phyloP scores from a whole-genome alignment of 768 basidiomycete species.

The Pholiota microspora region DNA sequence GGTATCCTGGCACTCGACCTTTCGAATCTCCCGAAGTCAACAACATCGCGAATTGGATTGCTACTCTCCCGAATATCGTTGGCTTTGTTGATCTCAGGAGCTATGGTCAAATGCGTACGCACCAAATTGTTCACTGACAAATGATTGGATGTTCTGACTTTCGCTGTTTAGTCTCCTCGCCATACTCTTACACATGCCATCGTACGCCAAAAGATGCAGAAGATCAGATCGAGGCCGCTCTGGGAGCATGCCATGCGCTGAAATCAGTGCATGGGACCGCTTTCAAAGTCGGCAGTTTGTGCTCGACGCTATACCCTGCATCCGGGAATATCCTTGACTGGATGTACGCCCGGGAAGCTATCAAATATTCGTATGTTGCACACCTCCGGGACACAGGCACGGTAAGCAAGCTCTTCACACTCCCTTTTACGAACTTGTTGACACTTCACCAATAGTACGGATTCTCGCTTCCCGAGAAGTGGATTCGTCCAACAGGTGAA shows the following conservation, averaged over 20 bases:
- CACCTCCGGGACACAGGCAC: slow-evolving; percentile 35
- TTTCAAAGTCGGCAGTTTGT: slow-evolving; percentile 46
- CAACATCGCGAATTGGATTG: slow-evolving; percentile 69
- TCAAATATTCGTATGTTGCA: slow-evolving; percentile 33
- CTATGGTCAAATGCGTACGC: slow-evolving; percentile 81
- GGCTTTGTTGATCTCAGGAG: slow-evolving; percentile 76
- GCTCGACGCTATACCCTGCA: slow-evolving; percentile 31
- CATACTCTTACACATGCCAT: slow-evolving; percentile 72
- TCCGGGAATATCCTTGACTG: slow-evolving; percentile 36
- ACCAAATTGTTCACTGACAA: neutral
- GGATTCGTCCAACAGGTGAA: slow-evolving; percentile 79
- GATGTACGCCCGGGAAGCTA: slow-evolving; percentile 31
- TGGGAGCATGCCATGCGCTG: slow-evolving; percentile 61
- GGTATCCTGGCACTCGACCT: slow-evolving; percentile 71
- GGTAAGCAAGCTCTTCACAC: slow-evolving; percentile 22
- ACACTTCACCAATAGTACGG: slow-evolving; percentile 53
- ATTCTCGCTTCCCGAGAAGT: slow-evolving; percentile 66
- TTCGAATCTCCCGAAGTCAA: slow-evolving; percentile 79
- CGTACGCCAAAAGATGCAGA: slow-evolving; percentile 66
- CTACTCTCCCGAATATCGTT: slow-evolving; percentile 47
- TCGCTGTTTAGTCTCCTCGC: slow-evolving; percentile 61
- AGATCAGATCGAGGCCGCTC: slow-evolving; percentile 69
- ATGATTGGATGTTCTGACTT: neutral
- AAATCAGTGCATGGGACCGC: slow-evolving; percentile 50
- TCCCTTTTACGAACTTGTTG: neutral